Evolutionary conservation across 1,284 basidiomycete genomes (phyloP).

Genomic region (Lentinus polychrous): DNA sequence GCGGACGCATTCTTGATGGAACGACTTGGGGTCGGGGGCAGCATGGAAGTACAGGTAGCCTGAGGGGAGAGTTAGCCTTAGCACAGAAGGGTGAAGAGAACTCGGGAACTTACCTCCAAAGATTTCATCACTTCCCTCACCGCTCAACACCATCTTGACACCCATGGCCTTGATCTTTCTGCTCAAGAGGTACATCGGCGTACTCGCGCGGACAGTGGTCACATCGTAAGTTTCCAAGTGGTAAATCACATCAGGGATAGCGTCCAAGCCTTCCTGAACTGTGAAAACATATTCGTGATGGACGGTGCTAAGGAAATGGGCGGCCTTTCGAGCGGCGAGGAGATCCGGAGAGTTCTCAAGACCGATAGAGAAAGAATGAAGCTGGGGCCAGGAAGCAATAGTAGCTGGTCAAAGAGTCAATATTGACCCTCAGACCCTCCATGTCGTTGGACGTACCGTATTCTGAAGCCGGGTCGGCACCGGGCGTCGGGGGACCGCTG

Average conservation of each 20-base stretch:
- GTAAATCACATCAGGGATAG: conserved; percentile 96
- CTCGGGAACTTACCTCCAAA: conserved; percentile 66
- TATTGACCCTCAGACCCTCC: background rate
- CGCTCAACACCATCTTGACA: conserved; percentile 99
- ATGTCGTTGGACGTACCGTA: conserved; percentile 36
- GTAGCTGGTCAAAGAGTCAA: conserved; percentile 37
- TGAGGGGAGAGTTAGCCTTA: conserved; percentile 22
- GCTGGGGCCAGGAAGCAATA: conserved; percentile 88
- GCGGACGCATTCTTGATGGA: conserved; percentile 94
- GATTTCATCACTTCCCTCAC: conserved; percentile 98
- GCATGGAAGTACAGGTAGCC: conserved; percentile 99
- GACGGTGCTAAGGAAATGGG: conserved; percentile 88
- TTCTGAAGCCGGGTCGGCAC: conserved; percentile 36
- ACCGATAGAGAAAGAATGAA: conserved; percentile 98
- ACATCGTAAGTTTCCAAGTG: conserved; percentile 99
- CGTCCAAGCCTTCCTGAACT: conserved; percentile 96
- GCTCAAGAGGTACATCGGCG: conserved; percentile 95
- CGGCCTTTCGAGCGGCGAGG: conserved; percentile 90
- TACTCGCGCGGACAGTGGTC: conserved; percentile 96
- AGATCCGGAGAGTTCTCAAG: conserved; percentile 95
- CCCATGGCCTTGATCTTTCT: conserved; percentile 99
- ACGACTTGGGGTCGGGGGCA: conserved; percentile 82
- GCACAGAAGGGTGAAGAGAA: conserved; percentile 1
- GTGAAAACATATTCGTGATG: conserved; percentile 99
- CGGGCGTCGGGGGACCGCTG: conserved; percentile 52